Percentiles rank a stretch among this genome's conserved stretches.
Conservation (phyloP, 164 flowering plant genomes). For the Protea cynaroides region DNA sequence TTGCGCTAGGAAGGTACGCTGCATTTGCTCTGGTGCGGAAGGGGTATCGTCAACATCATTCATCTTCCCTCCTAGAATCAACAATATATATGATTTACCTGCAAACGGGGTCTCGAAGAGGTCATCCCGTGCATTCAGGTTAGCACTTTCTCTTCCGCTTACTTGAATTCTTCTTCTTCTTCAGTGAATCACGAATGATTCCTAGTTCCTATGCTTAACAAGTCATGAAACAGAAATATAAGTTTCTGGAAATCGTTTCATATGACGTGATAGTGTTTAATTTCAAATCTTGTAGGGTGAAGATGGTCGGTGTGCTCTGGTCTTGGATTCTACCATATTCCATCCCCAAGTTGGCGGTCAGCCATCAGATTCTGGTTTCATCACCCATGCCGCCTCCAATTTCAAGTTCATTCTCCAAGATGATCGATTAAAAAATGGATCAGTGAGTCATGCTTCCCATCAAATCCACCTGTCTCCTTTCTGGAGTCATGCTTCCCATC, state of each 20-base stretch:
- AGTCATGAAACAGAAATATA: no score
- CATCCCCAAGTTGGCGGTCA: constrained; percentile 96
- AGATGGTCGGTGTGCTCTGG: constrained; percentile 50
- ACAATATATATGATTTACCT: no score
- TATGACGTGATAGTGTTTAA: not conserved
- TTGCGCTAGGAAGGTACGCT: no score
- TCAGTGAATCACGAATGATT: no score
- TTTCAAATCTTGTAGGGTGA: constrained; percentile 31
- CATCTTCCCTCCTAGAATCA: no score
- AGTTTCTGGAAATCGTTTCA: no score
- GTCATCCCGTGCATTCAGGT: constrained; percentile 48
- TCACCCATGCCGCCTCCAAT: constrained; percentile 24
- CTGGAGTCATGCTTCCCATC: constrained; percentile 6
- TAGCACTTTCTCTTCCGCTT: not conserved
- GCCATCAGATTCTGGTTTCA: constrained; percentile 66
- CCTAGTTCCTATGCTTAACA: no score
- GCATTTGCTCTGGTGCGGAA: no score
- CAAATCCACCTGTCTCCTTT: no score
- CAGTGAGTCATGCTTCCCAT: constrained; percentile 30
- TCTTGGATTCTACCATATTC: constrained; percentile 76
- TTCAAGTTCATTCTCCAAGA: constrained; percentile 65
- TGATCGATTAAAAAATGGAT: constrained; percentile 65
- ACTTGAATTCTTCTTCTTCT: not conserved
- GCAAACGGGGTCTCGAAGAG: no score
- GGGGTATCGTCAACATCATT: no score